Percentiles rank a stretch among this genome's conserved stretches.
Evolutionary conservation across 2,329 filamentous ascomycete species (phyloP).

Genomic region (Cadophora malorum): DNA sequence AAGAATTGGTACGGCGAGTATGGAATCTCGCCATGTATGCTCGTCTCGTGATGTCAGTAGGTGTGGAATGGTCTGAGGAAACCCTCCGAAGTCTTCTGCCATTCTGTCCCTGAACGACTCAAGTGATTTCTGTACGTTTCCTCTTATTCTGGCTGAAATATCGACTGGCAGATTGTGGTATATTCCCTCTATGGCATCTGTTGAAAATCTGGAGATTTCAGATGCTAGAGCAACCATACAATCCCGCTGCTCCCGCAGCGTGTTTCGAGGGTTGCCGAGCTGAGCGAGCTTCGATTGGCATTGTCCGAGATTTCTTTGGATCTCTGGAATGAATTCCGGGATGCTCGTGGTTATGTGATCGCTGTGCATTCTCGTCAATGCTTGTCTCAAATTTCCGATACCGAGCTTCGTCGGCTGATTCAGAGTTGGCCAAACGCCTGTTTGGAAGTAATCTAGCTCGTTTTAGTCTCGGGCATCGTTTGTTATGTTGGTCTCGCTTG

Average conservation of each 20-base stretch:
- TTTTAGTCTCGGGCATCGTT: conserved; percentile 20
- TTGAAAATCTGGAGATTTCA: conserved; percentile 25
- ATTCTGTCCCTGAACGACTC: conserved; percentile 7
- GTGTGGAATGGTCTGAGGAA: neutral
- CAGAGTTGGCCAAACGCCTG: conserved; percentile 12
- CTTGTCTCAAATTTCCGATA: conserved; percentile 15
- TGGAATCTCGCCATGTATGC: neutral
- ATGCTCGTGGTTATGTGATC: conserved; percentile 22
- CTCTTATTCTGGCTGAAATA: conserved; percentile 21
- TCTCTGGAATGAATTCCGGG: conserved; percentile 18
- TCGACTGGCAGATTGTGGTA: conserved; percentile 25
- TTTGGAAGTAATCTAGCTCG: conserved; percentile 20
- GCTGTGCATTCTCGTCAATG: conserved; percentile 24
- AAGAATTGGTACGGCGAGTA: neutral
- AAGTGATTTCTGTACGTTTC: conserved; percentile 12
- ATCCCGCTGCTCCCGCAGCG: conserved; percentile 16
- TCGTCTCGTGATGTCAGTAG: neutral
- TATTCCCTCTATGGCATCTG: conserved; percentile 27
- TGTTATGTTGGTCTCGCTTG: conserved; percentile 12
- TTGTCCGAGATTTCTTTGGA: conserved; percentile 3
- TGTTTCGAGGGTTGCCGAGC: conserved; percentile 21
- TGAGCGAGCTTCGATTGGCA: conserved; percentile 9
- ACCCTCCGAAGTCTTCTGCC: neutral
- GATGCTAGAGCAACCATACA: conserved; percentile 22
- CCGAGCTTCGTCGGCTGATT: conserved; percentile 19